A percentile compares a stretch with the other conserved stretches of the same genome.
Evolutionary conservation across 805 yeast genomes (phyloP).

Genomic region (Kuraishia hungarica): DNA sequence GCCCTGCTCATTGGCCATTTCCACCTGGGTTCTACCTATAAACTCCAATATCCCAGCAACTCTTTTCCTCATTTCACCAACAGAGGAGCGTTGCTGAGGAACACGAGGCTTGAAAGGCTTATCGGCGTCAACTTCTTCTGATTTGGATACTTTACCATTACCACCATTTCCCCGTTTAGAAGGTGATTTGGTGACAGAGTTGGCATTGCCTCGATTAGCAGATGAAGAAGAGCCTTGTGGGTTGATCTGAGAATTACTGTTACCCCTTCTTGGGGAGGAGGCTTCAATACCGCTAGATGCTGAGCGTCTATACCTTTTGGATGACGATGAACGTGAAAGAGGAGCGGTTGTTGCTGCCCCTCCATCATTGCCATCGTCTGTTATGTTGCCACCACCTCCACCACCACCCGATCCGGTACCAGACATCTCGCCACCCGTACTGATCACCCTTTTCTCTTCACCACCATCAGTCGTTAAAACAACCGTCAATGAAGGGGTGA

Average conservation of each 20-base stretch:
- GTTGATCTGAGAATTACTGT: not conserved
- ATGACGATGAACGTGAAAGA: not conserved
- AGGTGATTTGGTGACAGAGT: not conserved
- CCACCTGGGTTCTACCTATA: conserved; percentile 79
- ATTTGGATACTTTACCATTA: conserved; percentile 3
- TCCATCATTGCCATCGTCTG: not conserved
- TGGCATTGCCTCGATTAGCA: not conserved
- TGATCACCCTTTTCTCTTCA: not conserved
- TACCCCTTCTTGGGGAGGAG: conserved; percentile 3
- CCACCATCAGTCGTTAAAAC: not conserved
- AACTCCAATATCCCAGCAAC: conserved; percentile 88
- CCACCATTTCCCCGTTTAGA: not conserved
- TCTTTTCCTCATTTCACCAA: conserved; percentile 81
- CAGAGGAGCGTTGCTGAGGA: conserved; percentile 66
- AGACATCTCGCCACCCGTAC: not conserved
- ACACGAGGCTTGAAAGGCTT: conserved; percentile 78
- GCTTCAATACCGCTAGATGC: conserved; percentile 9
- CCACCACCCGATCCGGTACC: not conserved
- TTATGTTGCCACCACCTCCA: not conserved
- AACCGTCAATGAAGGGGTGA: not conserved
- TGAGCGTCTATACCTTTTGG: not conserved
- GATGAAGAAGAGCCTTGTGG: conserved; percentile 4
- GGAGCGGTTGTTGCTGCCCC: too few species aligned
- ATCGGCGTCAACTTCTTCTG: conserved; percentile 40
- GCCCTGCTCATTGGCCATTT: conserved; percentile 66